These are phyloP conservation scores for Pythium graminicola DNA, from an alignment of 352 stramenopile genomes.

Conservation along the genomic window DNA sequence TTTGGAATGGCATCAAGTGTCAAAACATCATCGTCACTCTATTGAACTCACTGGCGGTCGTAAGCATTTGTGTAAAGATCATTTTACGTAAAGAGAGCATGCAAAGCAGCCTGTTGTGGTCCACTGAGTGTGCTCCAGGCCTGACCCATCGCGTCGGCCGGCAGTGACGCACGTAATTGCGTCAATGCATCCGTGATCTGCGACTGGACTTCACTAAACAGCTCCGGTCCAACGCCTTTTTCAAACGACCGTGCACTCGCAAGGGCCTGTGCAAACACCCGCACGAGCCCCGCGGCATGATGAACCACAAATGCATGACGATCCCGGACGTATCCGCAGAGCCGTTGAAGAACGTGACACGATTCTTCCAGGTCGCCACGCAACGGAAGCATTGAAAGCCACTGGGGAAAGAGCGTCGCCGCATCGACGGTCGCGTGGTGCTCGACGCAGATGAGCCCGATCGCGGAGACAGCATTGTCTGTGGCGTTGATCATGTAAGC, in stretches of 20 bases:
- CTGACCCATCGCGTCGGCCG: conserved; percentile 45
- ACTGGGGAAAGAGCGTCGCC: conserved; percentile 54
- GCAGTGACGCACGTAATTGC: conserved; percentile 42
- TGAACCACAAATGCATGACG: conserved; percentile 58
- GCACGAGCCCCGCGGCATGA: conserved; percentile 50
- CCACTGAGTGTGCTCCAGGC: conserved; percentile 46
- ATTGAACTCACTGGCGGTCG: conserved; percentile 10
- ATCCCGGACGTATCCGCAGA: conserved; percentile 57
- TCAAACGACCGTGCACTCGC: conserved; percentile 36
- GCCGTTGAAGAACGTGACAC: conserved; percentile 47
- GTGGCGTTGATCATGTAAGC: conserved; percentile 58
- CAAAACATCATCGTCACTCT: neutral
- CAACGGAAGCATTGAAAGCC: conserved; percentile 62
- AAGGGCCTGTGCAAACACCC: conserved; percentile 50
- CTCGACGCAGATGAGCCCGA: conserved; percentile 69
- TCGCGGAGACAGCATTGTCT: conserved; percentile 71
- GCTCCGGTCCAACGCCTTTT: conserved; percentile 39
- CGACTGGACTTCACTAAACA: conserved; percentile 31
- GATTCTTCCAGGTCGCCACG: conserved; percentile 75
- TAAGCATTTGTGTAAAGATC: neutral
- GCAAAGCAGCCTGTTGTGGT: conserved; percentile 51
- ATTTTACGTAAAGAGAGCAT: conserved; percentile 51
- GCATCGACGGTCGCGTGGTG: conserved; percentile 44
- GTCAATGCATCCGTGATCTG: conserved; percentile 42
- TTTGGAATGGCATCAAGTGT: no score